These are phyloP conservation scores for Plasmodium fragile DNA, from an alignment of 169 alveolate species.

Conservation along the genomic window DNA sequence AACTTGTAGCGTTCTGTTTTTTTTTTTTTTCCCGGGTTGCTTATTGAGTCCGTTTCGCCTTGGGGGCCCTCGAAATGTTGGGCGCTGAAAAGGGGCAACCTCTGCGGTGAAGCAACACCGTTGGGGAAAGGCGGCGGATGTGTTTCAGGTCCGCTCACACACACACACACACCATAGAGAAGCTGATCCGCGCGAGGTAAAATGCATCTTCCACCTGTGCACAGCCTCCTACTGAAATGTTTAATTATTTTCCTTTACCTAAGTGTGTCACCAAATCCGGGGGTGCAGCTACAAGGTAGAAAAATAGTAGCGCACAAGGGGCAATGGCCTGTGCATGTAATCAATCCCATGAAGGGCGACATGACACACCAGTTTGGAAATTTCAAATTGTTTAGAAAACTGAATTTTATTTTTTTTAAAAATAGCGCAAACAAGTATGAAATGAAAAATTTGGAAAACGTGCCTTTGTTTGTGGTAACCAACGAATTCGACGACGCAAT, in stretches of 20 bases:
- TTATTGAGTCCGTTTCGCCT: not conserved
- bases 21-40: not conserved
- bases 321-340: slow-evolving; percentile 3
- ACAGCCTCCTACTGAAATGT: not conserved
- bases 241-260: slow-evolving; percentile 14
- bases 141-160: not conserved
- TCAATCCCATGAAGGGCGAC: slow-evolving; percentile 31
- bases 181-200: not conserved
- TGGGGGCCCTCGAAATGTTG: slow-evolving; percentile 1
- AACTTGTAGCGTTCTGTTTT: not conserved
- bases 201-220: slow-evolving; percentile 9
- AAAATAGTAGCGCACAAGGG: slow-evolving; percentile 1
- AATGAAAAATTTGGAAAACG: slow-evolving; percentile 68
- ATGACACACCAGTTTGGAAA: not conserved
- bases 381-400: slow-evolving; percentile 21
- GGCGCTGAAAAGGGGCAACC: not conserved
- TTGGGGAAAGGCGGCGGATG: not conserved
- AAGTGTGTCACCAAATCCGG: not conserved
- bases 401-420: slow-evolving; percentile 48
- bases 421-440: slow-evolving; percentile 31
- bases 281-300: not conserved
- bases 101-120: not conserved
- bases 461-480: slow-evolving; percentile 58
- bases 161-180: slow-evolving; percentile 1
- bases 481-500: slow-evolving; percentile 60